Base-by-base conservation (phyloP, 345 rosid genomes). In the Schrenkiella parvula region DNA sequence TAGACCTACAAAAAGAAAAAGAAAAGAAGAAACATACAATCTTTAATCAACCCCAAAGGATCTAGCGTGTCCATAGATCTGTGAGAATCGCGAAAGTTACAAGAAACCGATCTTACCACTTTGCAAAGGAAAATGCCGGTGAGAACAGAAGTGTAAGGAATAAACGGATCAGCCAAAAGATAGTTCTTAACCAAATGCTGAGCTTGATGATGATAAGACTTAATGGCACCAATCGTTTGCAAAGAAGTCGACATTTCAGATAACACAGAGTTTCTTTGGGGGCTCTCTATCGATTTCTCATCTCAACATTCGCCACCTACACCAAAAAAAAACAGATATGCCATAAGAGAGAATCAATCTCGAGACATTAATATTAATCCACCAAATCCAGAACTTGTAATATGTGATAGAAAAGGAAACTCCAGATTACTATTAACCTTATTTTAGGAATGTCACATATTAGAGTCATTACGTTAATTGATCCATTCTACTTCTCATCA, bases 41-140 rank as follows among this genome's bases (percentile, higher is more conserved):
- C 55, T 48, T 41, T 3, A 28, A 43, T 6, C 25, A 47, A 13
- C 6, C n/a, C 0, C 21, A 67, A 15, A 29, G 19, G 17, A 57
- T 67, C 68, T 2, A 54, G 19, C 54, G 52, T 73, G 23, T 18
- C 55, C 5, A n/a, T n/a, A n/a, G n/a, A n/a, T n/a, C n/a, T n/a
- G n/a, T n/a, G n/a, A n/a, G n/a, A n/a, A n/a, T n/a, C n/a, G n/a
- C n/a, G n/a, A n/a, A n/a, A n/a, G n/a, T n/a, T n/a, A n/a, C n/a
- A n/a, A n/a, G n/a, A n/a, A n/a, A n/a, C n/a, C n/a, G 5, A 23
- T 19, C 26, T n/a, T 87, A 93, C 96, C 93, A 86, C 82, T 89
- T 93, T 93, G 84, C 92, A 88, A 80, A 93, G 90, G 77, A 88
- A 78, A 70, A 90, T 81, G 69, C 97, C 97, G 51, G 85, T 81